Percentiles rank a stretch among this genome's conserved stretches.
phyloP scores from a whole-genome alignment of 305 asterid species.

The Fraxinus latifolia region DNA sequence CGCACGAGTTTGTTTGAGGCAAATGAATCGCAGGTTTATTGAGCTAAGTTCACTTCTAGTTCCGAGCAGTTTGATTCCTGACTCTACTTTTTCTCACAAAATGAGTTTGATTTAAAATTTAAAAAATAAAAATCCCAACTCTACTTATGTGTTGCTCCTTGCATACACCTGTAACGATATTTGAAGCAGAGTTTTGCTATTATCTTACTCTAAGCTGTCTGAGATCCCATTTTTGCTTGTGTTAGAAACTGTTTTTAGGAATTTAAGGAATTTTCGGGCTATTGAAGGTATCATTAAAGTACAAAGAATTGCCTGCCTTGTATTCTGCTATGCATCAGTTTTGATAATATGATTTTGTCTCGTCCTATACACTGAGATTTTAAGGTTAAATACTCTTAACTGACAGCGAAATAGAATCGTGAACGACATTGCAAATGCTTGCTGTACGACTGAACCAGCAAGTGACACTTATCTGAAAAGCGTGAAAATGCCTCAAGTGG shows the following conservation, averaged over 20 bases:
- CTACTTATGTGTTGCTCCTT: not conserved
- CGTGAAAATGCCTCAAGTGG: slow-evolving; percentile 6
- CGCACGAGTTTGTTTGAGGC: not conserved
- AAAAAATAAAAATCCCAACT: not conserved
- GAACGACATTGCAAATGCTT: not conserved
- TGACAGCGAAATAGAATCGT: not conserved
- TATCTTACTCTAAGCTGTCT: not conserved
- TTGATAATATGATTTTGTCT: not conserved
- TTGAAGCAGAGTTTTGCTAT: not conserved
- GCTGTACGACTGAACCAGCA: not conserved
- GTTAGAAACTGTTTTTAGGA: not conserved
- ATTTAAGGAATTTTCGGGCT: not conserved
- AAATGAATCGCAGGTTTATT: not conserved
- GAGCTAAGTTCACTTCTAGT: not conserved
- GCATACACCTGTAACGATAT: not conserved
- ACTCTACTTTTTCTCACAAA: not conserved
- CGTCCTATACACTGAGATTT: not conserved
- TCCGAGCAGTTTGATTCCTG: not conserved
- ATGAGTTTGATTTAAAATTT: not conserved
- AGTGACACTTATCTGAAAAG: slow-evolving; percentile 21
- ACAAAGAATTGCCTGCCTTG: not conserved
- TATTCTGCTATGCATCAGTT: not conserved
- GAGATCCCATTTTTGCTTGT: not conserved
- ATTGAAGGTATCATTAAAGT: not conserved
- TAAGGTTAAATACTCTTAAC: not conserved